Evolutionary conservation across 2,329 filamentous ascomycete genomes (phyloP).

Genomic region (Phaeosphaeriaceae sp.): DNA sequence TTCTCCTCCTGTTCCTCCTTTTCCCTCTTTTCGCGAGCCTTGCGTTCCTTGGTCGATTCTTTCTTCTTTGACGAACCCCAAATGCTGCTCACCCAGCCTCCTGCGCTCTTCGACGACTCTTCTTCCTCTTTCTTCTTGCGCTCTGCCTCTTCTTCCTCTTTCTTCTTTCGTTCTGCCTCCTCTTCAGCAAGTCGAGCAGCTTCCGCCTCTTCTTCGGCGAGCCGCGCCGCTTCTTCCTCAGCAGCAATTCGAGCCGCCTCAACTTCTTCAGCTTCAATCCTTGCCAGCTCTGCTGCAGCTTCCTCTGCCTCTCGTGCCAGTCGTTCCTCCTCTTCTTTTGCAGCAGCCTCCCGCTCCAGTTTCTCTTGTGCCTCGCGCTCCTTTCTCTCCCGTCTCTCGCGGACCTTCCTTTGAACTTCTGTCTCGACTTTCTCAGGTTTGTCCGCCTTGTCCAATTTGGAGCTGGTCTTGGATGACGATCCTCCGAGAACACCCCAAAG

Average conservation of each 20-base stretch:
- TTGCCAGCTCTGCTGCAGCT: slow-evolving; percentile 14
- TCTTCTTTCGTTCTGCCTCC: slow-evolving; percentile 32
- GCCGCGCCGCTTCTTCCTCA: slow-evolving; percentile 16
- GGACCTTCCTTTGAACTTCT: slow-evolving; percentile 47
- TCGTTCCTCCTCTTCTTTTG: slow-evolving; percentile 46
- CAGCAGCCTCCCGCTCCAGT: slow-evolving; percentile 50
- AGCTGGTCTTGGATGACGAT: background rate
- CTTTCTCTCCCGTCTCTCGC: slow-evolving; percentile 37
- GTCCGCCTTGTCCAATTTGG: slow-evolving; percentile 1
- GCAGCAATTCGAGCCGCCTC: slow-evolving; percentile 36
- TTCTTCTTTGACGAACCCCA: slow-evolving; percentile 49
- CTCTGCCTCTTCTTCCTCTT: slow-evolving; percentile 25
- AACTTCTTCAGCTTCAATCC: slow-evolving; percentile 31
- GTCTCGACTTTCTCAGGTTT: slow-evolving; percentile 36
- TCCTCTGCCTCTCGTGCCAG: slow-evolving; percentile 35
- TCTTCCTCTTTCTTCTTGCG: slow-evolving; percentile 24
- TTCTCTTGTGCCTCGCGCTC: slow-evolving; percentile 35
- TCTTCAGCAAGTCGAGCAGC: slow-evolving; percentile 27
- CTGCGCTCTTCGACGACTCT: slow-evolving; percentile 38
- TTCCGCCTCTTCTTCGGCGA: slow-evolving; percentile 21
- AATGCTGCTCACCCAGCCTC: slow-evolving; percentile 32
- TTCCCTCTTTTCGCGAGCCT: slow-evolving; percentile 46
- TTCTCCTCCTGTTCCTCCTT: slow-evolving; percentile 38
- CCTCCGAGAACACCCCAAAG: background rate
- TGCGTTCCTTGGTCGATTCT: slow-evolving; percentile 40